These are phyloP conservation scores for Cystofilobasidium macerans DNA, from an alignment of 768 basidiomycete species.

Conservation along the genomic window DNA sequence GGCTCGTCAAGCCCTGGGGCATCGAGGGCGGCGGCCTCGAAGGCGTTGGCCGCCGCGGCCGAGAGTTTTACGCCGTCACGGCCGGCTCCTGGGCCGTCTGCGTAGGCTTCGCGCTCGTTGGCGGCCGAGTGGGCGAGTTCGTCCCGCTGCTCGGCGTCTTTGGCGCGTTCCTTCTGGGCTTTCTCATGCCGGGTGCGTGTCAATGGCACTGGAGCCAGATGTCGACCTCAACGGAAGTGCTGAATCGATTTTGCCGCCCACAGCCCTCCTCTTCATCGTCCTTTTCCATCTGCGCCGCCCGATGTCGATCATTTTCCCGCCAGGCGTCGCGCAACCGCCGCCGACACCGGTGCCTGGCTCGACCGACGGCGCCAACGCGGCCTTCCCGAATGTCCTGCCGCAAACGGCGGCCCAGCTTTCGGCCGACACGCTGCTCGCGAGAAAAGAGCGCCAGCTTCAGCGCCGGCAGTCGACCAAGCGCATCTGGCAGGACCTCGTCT, in stretches of 20 bases:
- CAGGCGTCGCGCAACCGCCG: constrained; percentile 36
- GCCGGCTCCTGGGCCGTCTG: constrained; percentile 4
- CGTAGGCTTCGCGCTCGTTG: neutral
- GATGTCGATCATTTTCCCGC: constrained; percentile 62
- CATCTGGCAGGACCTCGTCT: constrained; percentile 70
- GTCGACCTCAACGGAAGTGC: no score
- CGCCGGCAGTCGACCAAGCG: constrained; percentile 58
- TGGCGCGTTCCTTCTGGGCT: constrained; percentile 6
- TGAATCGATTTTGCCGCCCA: neutral
- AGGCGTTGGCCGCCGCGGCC: constrained; percentile 9
- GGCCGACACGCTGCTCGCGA: constrained; percentile 51
- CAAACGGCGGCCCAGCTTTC: constrained; percentile 40
- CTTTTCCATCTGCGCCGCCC: constrained; percentile 77
- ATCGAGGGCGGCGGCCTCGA: constrained; percentile 11
- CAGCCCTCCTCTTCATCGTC: constrained; percentile 64
- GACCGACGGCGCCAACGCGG: constrained; percentile 12
- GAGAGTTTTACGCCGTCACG: constrained; percentile 18
- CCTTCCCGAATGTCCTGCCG: constrained; percentile 18
- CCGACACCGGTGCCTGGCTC: constrained; percentile 27
- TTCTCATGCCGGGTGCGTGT: constrained; percentile 16
- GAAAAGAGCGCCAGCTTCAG: constrained; percentile 78
- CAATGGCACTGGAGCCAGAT: neutral
- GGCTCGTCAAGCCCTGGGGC: constrained; percentile 2
- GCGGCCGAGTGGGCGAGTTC: constrained; percentile 13
- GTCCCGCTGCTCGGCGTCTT: constrained; percentile 12